phyloP scores from a whole-genome alignment of 2,329 filamentous ascomycete species.

The Thielaviopsis musarum region DNA sequence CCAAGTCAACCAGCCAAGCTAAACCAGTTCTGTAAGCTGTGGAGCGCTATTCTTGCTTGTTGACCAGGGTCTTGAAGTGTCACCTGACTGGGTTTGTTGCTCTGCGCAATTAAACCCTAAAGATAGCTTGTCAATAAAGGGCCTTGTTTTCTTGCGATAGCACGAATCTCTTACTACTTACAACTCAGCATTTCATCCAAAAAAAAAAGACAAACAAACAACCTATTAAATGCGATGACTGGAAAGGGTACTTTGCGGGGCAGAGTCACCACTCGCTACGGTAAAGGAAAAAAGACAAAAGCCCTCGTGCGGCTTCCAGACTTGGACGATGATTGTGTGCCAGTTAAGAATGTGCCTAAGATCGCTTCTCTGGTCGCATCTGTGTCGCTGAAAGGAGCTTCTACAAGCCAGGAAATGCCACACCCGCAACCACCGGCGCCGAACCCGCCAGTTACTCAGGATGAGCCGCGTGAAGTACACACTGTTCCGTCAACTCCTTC shows the following conservation, averaged over 20 bases:
- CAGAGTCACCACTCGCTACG: background rate
- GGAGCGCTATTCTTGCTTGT: background rate
- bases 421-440: background rate
- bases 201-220: no score
- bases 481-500: background rate
- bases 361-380: background rate
- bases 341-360: background rate
- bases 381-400: background rate
- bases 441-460: background rate
- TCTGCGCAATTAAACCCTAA: background rate
- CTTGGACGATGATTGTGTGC: background rate
- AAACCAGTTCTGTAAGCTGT: slow-evolving; percentile 2
- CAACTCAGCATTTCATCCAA: background rate
- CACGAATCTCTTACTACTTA: background rate
- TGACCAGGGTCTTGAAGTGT: background rate
- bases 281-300: background rate
- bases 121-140: background rate
- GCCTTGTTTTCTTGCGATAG: background rate
- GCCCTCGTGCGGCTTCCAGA: background rate
- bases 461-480: background rate
- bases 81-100: background rate
- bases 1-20: background rate
- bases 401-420: background rate
- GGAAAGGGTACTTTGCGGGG: background rate
- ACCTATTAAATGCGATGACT: background rate